Evolutionary conservation across 352 stramenopile genomes (phyloP).

Genomic region (Elongisporangium undulatum): DNA sequence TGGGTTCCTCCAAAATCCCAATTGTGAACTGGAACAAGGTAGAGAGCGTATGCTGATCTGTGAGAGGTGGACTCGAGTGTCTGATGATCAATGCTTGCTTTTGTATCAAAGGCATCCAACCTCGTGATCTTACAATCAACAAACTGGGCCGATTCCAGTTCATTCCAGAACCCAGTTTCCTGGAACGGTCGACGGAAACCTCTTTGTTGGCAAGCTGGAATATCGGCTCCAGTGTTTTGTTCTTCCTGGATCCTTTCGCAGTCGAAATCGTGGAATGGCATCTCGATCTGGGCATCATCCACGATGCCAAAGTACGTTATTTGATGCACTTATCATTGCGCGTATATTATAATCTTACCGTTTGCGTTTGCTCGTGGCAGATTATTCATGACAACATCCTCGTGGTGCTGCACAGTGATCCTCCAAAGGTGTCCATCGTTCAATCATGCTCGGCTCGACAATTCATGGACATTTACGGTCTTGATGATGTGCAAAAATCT

Average conservation of each 20-base stretch:
- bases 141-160: constrained; percentile 76
- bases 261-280: constrained; percentile 88
- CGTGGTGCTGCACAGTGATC: constrained; percentile 69
- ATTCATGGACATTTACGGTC: constrained; percentile 70
- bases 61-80: background rate
- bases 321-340: background rate
- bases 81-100: background rate
- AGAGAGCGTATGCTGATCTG: constrained; percentile 6
- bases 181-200: constrained; percentile 5
- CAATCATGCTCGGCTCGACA: constrained; percentile 67
- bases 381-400: constrained; percentile 66
- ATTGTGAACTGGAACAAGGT: constrained; percentile 56
- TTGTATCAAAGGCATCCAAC: constrained; percentile 34
- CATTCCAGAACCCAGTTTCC: constrained; percentile 49
- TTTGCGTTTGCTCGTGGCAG: constrained; percentile 15
- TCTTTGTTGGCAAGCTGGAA: constrained; percentile 72
- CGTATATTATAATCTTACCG: background rate
- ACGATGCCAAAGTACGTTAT: constrained; percentile 69
- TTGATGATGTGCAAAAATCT: constrained; percentile 50
- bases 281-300: constrained; percentile 79
- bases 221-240: constrained; percentile 68
- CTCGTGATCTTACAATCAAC: constrained; percentile 75
- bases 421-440: constrained; percentile 64
- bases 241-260: constrained; percentile 77
- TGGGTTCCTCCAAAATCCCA: constrained; percentile 50